phyloP scores from a whole-genome alignment of 1,284 basidiomycete species.

The Caloboletus firmus region DNA sequence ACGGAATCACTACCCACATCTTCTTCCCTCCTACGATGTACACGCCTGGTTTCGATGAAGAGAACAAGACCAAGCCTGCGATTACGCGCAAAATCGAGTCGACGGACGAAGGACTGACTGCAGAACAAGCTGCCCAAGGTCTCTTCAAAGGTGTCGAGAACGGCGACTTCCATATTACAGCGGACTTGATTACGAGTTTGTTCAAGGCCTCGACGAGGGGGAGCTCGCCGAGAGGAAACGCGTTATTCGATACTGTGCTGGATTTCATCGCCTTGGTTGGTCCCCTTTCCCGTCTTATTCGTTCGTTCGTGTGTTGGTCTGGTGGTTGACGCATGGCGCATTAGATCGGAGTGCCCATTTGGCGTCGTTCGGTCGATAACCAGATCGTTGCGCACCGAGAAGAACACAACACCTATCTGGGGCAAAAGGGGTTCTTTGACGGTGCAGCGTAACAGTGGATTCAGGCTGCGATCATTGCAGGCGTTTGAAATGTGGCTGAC shows the following conservation, averaged over 20 bases:
- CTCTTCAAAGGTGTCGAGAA: conserved; percentile 73
- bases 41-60: conserved; percentile 77
- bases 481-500: neutral
- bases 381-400: conserved; percentile 27
- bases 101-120: conserved; percentile 63
- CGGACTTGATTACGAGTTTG: conserved; percentile 66
- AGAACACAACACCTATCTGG: conserved; percentile 31
- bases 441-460: conserved; percentile 3
- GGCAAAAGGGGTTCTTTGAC: conserved; percentile 29
- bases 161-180: conserved; percentile 77
- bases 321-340: neutral
- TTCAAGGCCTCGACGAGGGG: conserved; percentile 74
- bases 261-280: conserved; percentile 30
- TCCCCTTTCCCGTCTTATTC: neutral
- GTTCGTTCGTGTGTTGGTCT: no score
- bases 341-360: conserved; percentile 35
- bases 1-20: conserved; percentile 80
- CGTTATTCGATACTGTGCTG: conserved; percentile 19
- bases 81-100: conserved; percentile 84
- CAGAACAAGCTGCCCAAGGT: conserved; percentile 64
- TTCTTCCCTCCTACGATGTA: conserved; percentile 88
- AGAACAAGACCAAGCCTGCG: conserved; percentile 80
- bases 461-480: neutral
- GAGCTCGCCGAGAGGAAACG: conserved; percentile 49
- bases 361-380: conserved; percentile 32